phyloP scores from a whole-genome alignment of 2,329 filamentous ascomycete species.

The Hymenoscyphus salicellus region DNA sequence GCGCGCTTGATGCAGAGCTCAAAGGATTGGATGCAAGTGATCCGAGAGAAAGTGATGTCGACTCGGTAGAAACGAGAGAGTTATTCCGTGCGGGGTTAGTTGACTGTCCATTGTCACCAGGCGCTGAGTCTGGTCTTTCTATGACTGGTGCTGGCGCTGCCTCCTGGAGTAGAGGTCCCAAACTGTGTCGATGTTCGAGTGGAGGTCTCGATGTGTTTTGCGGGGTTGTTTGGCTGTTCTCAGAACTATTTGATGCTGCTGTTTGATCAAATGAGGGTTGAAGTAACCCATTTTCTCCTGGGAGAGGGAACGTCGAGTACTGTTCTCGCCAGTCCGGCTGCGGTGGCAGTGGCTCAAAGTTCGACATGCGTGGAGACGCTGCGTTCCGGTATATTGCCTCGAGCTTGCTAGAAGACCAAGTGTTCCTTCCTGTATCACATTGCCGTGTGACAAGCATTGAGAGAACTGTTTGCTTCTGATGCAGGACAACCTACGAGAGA shows the following conservation, averaged over 20 bases:
- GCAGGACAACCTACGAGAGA: conserved; percentile 22
- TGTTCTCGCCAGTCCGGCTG: conserved; percentile 40
- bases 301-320: conserved; percentile 33
- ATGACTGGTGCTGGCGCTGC: conserved; percentile 22
- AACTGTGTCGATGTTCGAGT: conserved; percentile 35
- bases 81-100: conserved; percentile 41
- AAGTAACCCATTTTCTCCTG: conserved; percentile 31
- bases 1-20: conserved; percentile 39
- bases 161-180: conserved; percentile 30
- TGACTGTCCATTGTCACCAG: conserved; percentile 28
- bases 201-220: conserved; percentile 24
- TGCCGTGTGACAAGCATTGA: conserved; percentile 40
- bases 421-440: conserved; percentile 39
- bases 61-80: conserved; percentile 41
- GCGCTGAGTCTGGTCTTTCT: conserved; percentile 35
- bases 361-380: conserved; percentile 39
- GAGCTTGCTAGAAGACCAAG: conserved; percentile 39
- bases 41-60: conserved; percentile 38
- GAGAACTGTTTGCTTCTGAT: conserved; percentile 27
- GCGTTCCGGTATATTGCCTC: conserved; percentile 35
- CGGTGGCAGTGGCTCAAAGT: conserved; percentile 36
- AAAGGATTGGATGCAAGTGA: conserved; percentile 43
- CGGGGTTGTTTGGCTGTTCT: conserved; percentile 23
- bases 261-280: conserved; percentile 31
- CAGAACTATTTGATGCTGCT: conserved; percentile 25